Conservation (phyloP, 371 early-diverging fungal species). For the Apophysomyces ossiformis region DNA sequence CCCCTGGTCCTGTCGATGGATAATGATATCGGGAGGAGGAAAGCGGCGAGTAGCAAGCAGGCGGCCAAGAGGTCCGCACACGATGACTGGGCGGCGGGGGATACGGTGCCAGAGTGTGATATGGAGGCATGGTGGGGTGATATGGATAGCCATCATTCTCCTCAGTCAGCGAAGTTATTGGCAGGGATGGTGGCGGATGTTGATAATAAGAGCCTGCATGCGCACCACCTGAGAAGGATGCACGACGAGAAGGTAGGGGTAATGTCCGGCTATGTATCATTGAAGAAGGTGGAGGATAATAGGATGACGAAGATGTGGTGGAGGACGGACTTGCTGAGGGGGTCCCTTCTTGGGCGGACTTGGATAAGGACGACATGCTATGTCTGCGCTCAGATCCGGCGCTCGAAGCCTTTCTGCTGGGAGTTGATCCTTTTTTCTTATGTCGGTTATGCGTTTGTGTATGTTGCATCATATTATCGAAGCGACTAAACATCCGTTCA, state of each 20-base stretch:
- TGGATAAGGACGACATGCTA: conserved; percentile 5
- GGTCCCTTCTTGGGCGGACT: background rate
- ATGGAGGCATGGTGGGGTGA: background rate
- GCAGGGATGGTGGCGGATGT: conserved; percentile 5
- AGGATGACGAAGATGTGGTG: background rate
- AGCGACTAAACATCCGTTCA: conserved; percentile 60
- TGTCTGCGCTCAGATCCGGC: conserved; percentile 6
- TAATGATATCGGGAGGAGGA: background rate
- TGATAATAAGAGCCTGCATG: background rate
- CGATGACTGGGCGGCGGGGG: background rate
- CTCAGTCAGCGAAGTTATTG: background rate
- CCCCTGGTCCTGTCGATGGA: background rate
- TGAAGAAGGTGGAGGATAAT: conserved; percentile 7
- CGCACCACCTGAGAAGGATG: conserved; percentile 3
- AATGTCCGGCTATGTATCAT: conserved; percentile 20
- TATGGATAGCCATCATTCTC: conserved; percentile 2
- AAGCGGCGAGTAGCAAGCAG: background rate
- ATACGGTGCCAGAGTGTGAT: background rate
- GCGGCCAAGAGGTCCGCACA: background rate
- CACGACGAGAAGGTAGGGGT: conserved; percentile 16
- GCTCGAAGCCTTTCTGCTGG: background rate
- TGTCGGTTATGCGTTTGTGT: conserved; percentile 56
- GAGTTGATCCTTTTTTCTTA: conserved; percentile 13
- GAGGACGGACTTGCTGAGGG: background rate
- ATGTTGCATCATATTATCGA: conserved; percentile 71